Conservation (phyloP, 2,329 filamentous ascomycete genomes). For the Fusarium begoniae region DNA sequence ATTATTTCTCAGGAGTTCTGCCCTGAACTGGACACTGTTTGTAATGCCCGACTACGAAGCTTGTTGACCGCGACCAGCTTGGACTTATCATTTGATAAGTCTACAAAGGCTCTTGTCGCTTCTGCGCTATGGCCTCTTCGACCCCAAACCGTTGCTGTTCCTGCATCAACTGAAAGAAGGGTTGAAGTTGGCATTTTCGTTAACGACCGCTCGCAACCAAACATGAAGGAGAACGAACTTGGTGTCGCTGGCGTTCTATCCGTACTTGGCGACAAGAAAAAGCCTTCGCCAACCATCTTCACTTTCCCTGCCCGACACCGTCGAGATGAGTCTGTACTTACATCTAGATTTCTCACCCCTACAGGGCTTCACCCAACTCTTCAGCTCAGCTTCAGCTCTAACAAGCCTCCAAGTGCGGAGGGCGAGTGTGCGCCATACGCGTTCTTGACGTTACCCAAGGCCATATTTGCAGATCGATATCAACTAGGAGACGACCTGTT, state of each 20-base stretch:
- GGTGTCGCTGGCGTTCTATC: conserved; percentile 81
- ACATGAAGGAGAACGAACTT: conserved; percentile 75
- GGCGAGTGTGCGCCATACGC: conserved; percentile 77
- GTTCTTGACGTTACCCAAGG: conserved; percentile 83
- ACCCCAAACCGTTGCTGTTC: conserved; percentile 52
- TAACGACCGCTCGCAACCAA: conserved; percentile 63
- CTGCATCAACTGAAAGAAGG: conserved; percentile 58
- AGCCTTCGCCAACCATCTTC: conserved; percentile 81
- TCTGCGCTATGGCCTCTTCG: conserved; percentile 70
- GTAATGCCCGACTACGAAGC: conserved; percentile 56
- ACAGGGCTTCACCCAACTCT: conserved; percentile 87
- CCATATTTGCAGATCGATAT: conserved; percentile 87
- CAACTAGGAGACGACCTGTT: conserved; percentile 82
- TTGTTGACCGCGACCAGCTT: conserved; percentile 67
- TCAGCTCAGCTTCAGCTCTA: conserved; percentile 69
- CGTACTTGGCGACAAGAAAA: conserved; percentile 78
- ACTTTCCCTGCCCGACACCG: conserved; percentile 83
- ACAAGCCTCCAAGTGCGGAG: conserved; percentile 59
- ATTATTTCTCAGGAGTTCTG: conserved; percentile 66
- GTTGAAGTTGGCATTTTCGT: conserved; percentile 85
- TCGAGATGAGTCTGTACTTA: conserved; percentile 67
- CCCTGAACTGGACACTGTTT: conserved; percentile 54
- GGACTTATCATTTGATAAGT: conserved; percentile 80
- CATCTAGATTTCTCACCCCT: conserved; percentile 71
- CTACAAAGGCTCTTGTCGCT: conserved; percentile 71